Percentiles rank a stretch among this genome's conserved stretches.
phyloP scores from a whole-genome alignment of 768 basidiomycete species.

The Daedaleopsis sinensis region DNA sequence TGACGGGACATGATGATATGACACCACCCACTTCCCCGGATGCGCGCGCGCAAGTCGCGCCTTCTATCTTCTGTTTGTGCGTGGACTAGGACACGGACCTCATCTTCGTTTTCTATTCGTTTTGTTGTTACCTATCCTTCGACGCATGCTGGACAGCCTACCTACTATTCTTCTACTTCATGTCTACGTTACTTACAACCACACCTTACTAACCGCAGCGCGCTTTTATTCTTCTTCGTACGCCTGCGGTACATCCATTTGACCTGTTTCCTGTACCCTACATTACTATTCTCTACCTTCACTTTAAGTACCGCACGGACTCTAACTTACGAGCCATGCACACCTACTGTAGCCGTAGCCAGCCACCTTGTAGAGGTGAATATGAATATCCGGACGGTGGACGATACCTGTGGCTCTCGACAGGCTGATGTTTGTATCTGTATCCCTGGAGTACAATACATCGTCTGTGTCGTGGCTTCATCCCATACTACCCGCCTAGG shows the following conservation, averaged over 20 bases:
- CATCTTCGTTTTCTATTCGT: slow-evolving; percentile 11
- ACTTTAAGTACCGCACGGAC: slow-evolving; percentile 11
- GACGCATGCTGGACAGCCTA: slow-evolving; percentile 29
- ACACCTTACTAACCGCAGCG: slow-evolving; percentile 10
- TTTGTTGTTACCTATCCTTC: slow-evolving; percentile 7
- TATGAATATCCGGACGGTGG: not conserved
- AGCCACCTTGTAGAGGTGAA: not conserved
- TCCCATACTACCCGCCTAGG: not conserved
- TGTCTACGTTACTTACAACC: not conserved
- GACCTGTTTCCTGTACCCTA: slow-evolving; percentile 4
- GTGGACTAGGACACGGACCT: slow-evolving; percentile 18
- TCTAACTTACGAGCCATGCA: slow-evolving; percentile 12
- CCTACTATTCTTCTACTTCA: slow-evolving; percentile 10
- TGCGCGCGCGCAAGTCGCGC: not conserved
- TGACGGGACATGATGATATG: slow-evolving; percentile 14
- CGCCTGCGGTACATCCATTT: slow-evolving; percentile 4
- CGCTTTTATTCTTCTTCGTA: slow-evolving; percentile 13
- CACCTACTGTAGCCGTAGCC: slow-evolving; percentile 19
- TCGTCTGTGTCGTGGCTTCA: not conserved
- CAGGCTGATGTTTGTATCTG: not conserved
- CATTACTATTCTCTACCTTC: slow-evolving; percentile 23
- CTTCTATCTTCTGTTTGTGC: slow-evolving; percentile 8
- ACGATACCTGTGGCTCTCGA: not conserved
- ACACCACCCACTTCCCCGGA: slow-evolving; percentile 2
- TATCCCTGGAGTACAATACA: not conserved